These are phyloP conservation scores for Aspergillus kassunensis DNA, from an alignment of 495 filamentous ascomycete species.

Conservation along the genomic window DNA sequence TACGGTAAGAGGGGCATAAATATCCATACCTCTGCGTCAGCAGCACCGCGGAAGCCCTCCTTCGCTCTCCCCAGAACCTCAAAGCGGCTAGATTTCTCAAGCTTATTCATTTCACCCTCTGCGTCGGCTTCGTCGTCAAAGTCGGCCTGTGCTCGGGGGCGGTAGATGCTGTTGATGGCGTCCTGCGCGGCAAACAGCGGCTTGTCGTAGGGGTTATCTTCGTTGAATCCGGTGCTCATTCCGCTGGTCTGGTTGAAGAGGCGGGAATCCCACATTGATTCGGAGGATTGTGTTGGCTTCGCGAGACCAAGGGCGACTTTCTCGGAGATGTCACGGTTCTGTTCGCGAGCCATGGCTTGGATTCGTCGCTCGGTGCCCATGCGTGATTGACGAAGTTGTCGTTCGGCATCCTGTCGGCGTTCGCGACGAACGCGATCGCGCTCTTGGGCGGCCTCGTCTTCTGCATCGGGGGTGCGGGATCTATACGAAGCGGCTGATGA, in stretches of 20 bases:
- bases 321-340: conserved; percentile 95
- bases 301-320: conserved; percentile 94
- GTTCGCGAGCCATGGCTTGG: conserved; percentile 88
- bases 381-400: conserved; percentile 85
- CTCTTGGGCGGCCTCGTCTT: conserved; percentile 67
- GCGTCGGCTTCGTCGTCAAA: conserved; percentile 77
- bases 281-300: conserved; percentile 84
- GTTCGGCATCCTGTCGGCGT: conserved; percentile 73
- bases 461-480: conserved; percentile 53
- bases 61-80: conserved; percentile 85
- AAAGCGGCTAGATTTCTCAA: conserved; percentile 78
- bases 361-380: conserved; percentile 92
- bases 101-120: conserved; percentile 78
- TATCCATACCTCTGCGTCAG: conserved; percentile 72
- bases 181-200: conserved; percentile 96
- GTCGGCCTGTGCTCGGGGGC: conserved; percentile 64
- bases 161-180: conserved; percentile 91
- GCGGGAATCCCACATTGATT: conserved; percentile 94
- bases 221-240: conserved; percentile 88
- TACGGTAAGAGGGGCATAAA: neutral
- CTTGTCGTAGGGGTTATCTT: conserved; percentile 97
- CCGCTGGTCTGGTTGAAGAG: conserved; percentile 93
- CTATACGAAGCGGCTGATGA: conserved; percentile 53
- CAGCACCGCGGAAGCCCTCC: conserved; percentile 80
- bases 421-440: conserved; percentile 76